A percentile compares a stretch with the other conserved stretches of the same genome.
Evolutionary conservation across 495 filamentous ascomycete genomes (phyloP).

Genomic region (Aspergillus conjunctus): DNA sequence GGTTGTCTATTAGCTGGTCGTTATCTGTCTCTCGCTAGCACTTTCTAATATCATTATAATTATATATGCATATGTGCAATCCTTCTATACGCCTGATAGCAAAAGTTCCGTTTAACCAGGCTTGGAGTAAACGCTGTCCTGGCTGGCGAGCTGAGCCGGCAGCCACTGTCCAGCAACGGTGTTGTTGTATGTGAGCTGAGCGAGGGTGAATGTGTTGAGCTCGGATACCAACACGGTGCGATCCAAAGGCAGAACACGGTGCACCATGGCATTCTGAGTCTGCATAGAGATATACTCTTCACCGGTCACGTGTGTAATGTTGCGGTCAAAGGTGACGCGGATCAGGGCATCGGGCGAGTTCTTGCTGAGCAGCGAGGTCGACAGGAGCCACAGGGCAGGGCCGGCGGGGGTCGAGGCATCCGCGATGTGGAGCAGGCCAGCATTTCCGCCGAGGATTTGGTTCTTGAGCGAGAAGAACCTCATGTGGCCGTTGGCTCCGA

Average conservation of each 20-base stretch:
- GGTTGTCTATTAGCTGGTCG: no score
- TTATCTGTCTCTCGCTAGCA: no score
- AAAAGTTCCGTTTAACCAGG: not conserved
- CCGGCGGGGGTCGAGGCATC: conserved; percentile 24
- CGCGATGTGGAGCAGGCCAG: conserved; percentile 26
- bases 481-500: conserved; percentile 24
- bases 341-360: conserved; percentile 29
- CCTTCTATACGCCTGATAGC: not conserved
- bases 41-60: no score
- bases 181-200: conserved; percentile 9
- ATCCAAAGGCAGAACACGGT: conserved; percentile 2
- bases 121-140: not conserved
- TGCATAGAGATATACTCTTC: conserved; percentile 12
- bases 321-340: conserved; percentile 25
- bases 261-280: conserved; percentile 6
- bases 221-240: not conserved
- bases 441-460: not conserved
- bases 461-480: conserved; percentile 18
- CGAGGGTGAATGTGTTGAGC: conserved; percentile 8
- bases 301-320: conserved; percentile 9
- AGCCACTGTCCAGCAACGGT: conserved; percentile 6
- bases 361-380: conserved; percentile 29
- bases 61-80: not conserved
- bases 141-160: conserved; percentile 1
- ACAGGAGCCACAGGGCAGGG: conserved; percentile 28